Evolutionary conservation across 1,284 basidiomycete species (phyloP), one percentile per base, ranked within the genome.

Genomic region (Pseudozyma sp.): DNA sequence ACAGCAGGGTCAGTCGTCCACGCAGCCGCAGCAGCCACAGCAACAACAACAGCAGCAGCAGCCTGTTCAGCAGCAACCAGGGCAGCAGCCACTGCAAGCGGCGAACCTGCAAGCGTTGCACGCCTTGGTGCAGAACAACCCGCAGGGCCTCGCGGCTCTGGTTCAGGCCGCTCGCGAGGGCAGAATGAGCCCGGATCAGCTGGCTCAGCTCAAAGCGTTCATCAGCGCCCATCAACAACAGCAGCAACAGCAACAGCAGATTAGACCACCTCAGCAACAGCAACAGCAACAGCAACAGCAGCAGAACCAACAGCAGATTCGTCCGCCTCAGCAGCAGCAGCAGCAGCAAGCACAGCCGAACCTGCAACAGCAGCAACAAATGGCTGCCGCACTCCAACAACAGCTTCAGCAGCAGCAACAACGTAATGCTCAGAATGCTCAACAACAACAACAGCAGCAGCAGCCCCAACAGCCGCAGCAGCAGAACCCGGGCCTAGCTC

Each of bases 121-220:
- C 46, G 68, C 73, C 9, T 48, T 77, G 37, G 68, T 80, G 11
- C 73, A 78, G 44, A 80, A 78, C 68, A 81, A 76, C 30, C 80
- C 78, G 33, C 76, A 79, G 47, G 69, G 75, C 10, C 57, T 80
- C 35, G 58, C 69, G 34, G 78, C 78, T 8, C 55, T 78, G 45
- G 74, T 79, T 8, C 75, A 80, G 19, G 78, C 76, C 8, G 78
- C 80, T 11, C 70, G 74, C 17, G 78, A 81, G 52, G 77, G 80
- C 4, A 77, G 77, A 29, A 65, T 80, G 30, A 78, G 74, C 52
- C 69, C 66, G 5, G 75, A 80, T 40, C 80, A 81, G 60, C 55
- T 80, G 34, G 73, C 68, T 10, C 72, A 71, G 53, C 50, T 81
- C 37, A 74, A 75, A 37, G 68, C 68, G 5, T 73, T 80, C 14